phyloP scores from a whole-genome alignment of 2,329 filamentous ascomycete species.

The Fusarium secorum region DNA sequence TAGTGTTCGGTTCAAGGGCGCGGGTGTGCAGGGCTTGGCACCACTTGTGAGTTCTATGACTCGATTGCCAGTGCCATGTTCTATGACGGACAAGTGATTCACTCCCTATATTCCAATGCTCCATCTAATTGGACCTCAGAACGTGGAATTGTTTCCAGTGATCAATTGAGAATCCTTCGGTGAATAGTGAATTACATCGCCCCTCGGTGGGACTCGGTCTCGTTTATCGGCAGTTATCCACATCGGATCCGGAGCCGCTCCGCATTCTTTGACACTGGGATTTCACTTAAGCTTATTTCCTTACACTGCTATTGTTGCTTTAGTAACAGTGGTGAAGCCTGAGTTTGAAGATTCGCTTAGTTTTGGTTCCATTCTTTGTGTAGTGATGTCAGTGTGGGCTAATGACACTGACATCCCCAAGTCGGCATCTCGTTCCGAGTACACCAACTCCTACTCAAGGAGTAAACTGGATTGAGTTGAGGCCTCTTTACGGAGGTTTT shows the following conservation, averaged over 20 bases:
- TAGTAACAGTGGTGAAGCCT: not conserved
- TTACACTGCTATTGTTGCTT: not conserved
- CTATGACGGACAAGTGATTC: conserved; percentile 8
- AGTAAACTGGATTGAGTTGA: accelerated
- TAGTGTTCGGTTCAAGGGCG: not conserved
- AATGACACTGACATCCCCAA: not conserved
- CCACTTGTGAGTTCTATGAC: not conserved
- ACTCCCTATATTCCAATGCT: not conserved
- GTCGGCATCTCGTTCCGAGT: not conserved
- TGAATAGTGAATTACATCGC: not conserved
- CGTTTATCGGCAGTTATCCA: not conserved
- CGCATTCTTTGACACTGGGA: not conserved
- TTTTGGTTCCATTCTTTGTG: not conserved
- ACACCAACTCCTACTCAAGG: not conserved
- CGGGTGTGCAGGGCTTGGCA: conserved; percentile 16
- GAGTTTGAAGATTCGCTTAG: not conserved
- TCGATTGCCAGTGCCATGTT: not conserved
- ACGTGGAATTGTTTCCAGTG: not conserved
- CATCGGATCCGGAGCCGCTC: not conserved
- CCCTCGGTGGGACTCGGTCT: not conserved
- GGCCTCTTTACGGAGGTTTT: not conserved
- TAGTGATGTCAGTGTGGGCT: not conserved
- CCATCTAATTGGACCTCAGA: not conserved
- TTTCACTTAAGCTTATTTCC: not conserved
- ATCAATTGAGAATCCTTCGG: not conserved